Base-by-base conservation (phyloP, 2,329 filamentous ascomycete species). In the Cladophialophora immunda region DNA sequence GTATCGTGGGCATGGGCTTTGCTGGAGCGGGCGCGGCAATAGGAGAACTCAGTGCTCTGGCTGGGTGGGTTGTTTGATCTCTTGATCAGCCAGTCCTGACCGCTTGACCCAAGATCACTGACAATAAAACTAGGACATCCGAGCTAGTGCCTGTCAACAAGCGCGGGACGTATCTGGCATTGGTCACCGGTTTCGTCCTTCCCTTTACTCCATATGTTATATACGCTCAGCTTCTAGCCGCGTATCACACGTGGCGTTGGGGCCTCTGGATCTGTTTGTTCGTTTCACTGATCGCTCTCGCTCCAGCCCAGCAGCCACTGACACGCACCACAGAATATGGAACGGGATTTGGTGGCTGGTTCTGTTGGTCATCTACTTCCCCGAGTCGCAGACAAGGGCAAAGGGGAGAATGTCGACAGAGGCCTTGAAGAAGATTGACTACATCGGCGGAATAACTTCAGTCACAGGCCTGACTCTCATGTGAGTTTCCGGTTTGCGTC, bases 141-240 rank as follows among this genome's bases (percentile, higher is more conserved):
- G 68, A 70, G 57, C 54, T 70, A 17, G 68, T 70, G n/a, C 68
- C 68, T 11, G 68, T 70, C 36, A 68, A 69, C 25, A 55, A 64
- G 19, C 47, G 68, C 55, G 68, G 68, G 27, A 36, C 53, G 22
- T 67, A 65, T 57, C 55, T 70, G 2, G 64, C 63, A 6, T 13
- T 68, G 2, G 63, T 70, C 19, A 69, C 66, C 9, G 38, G 30
- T 13, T 66, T 63, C 15, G 58, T 70, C 7, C 34, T 70, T 11
- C 66, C 66, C 13, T 70, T 70, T 29, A 60, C 57, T 19, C 68
- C 68, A 4, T 70, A 68, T 41, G 32, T 70, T 27, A 19, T 70
- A 17, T 70, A 69, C 50, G 36, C 64, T 2, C 58, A 66, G 27
- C 65, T 71, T 11, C 50, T 71, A 9, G 45, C 53, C 6, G 61